Conservation (phyloP, 2,329 filamentous ascomycete genomes). For the Pseudogymnoascus sp. region DNA sequence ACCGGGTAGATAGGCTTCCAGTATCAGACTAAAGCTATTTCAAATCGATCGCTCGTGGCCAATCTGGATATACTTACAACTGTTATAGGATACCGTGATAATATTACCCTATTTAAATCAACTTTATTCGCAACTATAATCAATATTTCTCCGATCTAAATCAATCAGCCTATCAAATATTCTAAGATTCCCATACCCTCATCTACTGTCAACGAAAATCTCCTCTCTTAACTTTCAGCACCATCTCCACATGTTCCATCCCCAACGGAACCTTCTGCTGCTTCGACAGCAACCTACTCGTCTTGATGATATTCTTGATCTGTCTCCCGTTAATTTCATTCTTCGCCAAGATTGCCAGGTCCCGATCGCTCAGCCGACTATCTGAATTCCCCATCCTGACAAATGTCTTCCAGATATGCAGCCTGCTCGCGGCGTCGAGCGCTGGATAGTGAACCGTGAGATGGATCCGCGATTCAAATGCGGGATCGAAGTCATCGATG, state of each 20-base stretch:
- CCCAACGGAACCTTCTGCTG: conserved; percentile 20
- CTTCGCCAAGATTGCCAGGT: conserved; percentile 16
- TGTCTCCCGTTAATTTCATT: conserved; percentile 28
- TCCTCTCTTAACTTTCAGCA: conserved; percentile 22
- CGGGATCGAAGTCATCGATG: conserved; percentile 27
- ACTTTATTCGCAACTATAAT: background rate
- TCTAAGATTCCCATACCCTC: background rate
- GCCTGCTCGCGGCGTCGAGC: conserved; percentile 18
- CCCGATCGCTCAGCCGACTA: conserved; percentile 13
- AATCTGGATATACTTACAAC: too few species aligned
- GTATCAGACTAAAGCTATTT: too few species aligned
- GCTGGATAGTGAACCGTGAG: conserved; percentile 22
- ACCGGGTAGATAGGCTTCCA: too few species aligned
- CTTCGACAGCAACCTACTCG: conserved; percentile 23
- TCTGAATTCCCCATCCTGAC: conserved; percentile 11
- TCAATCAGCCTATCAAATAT: background rate
- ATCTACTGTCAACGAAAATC: background rate
- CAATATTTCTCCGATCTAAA: background rate
- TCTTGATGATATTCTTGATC: conserved; percentile 31
- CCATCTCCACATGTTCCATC: conserved; percentile 21
- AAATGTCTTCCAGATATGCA: conserved; percentile 21
- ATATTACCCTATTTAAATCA: too few species aligned
- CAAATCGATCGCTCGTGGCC: too few species aligned
- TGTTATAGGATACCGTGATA: too few species aligned
- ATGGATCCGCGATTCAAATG: conserved; percentile 30